A percentile compares a stretch with the other conserved stretches of the same genome.
phyloP scores from a whole-genome alignment of 1,139 yeast genomes.

The Geotrichum phurueaensis region DNA sequence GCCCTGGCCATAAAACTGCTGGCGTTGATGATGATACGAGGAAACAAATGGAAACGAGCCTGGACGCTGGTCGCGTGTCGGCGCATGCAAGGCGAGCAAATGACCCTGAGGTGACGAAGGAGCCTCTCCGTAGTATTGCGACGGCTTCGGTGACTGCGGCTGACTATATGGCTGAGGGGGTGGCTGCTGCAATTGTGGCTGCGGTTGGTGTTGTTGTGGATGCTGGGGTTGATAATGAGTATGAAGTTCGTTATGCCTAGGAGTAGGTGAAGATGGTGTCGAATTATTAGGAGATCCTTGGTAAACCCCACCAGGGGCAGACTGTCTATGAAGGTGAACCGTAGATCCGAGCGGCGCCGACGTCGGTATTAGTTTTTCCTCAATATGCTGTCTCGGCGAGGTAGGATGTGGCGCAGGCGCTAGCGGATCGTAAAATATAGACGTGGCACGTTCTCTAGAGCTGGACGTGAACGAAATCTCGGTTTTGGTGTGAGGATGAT shows the following conservation, averaged over 20 bases:
- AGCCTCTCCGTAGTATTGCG: conserved; percentile 3
- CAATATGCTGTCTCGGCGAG: conserved; percentile 16
- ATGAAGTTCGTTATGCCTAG: conserved; percentile 8
- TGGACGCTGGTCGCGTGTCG: conserved; percentile 29
- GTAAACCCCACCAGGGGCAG: conserved; percentile 14
- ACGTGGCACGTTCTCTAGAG: conserved; percentile 27
- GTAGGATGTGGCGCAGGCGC: conserved; percentile 23
- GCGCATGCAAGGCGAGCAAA: conserved; percentile 8
- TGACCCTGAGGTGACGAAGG: conserved; percentile 6
- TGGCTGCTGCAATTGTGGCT: conserved; percentile 1
- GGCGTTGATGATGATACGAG: conserved; percentile 16
- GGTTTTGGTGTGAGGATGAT: conserved; percentile 13
- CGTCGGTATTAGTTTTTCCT: conserved; percentile 8
- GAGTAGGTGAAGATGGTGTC: conserved; percentile 10
- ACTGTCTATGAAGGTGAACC: conserved; percentile 11
- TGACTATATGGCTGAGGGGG: neutral
- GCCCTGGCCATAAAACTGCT: conserved; percentile 11
- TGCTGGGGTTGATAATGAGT: conserved; percentile 1
- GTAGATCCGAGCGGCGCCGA: neutral
- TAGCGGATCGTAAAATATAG: conserved; percentile 29
- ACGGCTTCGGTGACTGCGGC: conserved; percentile 2
- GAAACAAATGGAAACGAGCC: conserved; percentile 29
- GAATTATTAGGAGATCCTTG: conserved; percentile 11
- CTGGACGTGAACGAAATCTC: conserved; percentile 16
- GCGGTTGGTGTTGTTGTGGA: neutral